phyloP scores from a whole-genome alignment of 139 green algal genomes.

The Zygnema circumcarinatum region DNA sequence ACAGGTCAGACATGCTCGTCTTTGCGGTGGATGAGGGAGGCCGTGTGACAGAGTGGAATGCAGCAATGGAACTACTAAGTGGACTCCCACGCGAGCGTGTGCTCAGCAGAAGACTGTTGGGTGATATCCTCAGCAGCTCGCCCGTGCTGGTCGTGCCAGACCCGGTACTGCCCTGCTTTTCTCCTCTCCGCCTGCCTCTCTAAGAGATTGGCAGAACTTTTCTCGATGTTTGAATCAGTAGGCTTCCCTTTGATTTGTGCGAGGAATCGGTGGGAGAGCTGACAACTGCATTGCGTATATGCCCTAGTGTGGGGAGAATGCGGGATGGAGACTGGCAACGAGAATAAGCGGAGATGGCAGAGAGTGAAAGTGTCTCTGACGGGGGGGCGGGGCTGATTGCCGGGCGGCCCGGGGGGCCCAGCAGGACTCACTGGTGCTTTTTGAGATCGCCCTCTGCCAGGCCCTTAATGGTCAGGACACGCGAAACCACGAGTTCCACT shows the following conservation, averaged over 20 bases:
- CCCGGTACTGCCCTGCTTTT: not conserved
- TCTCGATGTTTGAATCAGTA: no score
- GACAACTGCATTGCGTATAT: no score
- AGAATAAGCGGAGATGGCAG: no score
- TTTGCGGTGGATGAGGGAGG: conserved; percentile 44
- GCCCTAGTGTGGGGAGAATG: no score
- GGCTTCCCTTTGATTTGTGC: no score
- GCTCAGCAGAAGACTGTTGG: conserved; percentile 36
- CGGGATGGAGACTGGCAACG: no score
- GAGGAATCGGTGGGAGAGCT: no score
- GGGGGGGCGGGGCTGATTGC: no score
- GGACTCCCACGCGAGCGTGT: conserved; percentile 31
- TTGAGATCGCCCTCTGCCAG: conserved; percentile 47
- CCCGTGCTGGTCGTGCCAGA: conserved; percentile 40
- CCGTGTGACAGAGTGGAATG: conserved; percentile 46
- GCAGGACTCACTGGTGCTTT: conserved; percentile 36
- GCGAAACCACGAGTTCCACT: conserved; percentile 48
- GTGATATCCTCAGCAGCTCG: conserved; percentile 45
- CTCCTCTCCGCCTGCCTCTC: no score
- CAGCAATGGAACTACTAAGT: conserved; percentile 27
- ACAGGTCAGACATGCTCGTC: conserved; percentile 38
- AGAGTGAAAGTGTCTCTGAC: no score
- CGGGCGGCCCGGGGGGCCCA: no score
- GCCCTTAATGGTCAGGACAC: conserved; percentile 21
- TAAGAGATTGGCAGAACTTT: no score